Base-by-base conservation (phyloP, 73 alveolate genomes). In the Breviolum minutum region DNA sequence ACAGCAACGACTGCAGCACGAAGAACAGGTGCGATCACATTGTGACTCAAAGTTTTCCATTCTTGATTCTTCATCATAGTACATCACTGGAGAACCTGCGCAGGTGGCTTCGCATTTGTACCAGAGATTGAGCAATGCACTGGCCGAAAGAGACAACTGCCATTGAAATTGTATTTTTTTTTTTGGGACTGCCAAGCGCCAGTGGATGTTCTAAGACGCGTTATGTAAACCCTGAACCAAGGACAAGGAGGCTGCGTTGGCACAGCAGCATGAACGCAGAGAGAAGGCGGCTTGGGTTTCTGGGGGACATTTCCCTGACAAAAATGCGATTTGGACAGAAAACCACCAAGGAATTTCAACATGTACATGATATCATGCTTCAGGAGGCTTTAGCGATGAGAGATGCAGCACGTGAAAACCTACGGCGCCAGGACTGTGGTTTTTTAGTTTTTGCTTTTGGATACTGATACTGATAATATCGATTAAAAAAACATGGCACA, bases 221-320 rank as follows among this genome's bases (percentile, higher is more conserved):
- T 40, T 40, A n/a, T n/a, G n/a, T n/a, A 40, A 3, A 20, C 76
- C 76, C 16, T 66, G 22, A 13, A 20, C 81, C 30, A 24, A 76
- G 85, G 85, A 76, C 62, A 76, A 76, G 30, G 85, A 76, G 62
- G 85, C 85, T 76, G 85, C 85, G 63, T 76, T 76, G 85, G 85
- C 85, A 27, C 85, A n/a, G 22, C 63, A 76, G 62, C 85, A 76
- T 27, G 63, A 76, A 76, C 85, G 85, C 10, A 9, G 85, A 8
- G 85, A 76, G 85, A 76, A 76, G 85, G 85, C 62, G 30, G 48
- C 40, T 20, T 13, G 19, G 81, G 81, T 11, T 1, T 40, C n/a
- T n/a, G n/a, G 54, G 54, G 54, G 54, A 40, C 54, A 40, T 40
- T 40, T 40, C 54, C 54, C 54, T 40, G 3, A 40, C 54, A 40